Evolutionary conservation across 768 basidiomycete species (phyloP).

Genomic region (Lentinula sp.): DNA sequence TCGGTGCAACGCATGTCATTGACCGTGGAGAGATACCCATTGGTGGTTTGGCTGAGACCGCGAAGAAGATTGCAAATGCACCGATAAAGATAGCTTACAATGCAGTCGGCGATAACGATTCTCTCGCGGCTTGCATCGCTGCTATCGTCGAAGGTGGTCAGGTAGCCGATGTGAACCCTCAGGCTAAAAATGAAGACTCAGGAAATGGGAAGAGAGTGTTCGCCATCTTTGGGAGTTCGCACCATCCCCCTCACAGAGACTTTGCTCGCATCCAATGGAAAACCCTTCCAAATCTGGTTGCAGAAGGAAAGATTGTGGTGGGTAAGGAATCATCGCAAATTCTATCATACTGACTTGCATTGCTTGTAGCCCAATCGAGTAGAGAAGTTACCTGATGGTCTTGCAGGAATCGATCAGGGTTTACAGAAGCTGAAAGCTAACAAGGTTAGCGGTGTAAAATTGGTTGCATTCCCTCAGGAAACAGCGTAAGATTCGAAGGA

Average conservation of each 20-base stretch:
- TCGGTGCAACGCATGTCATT: slow-evolving; percentile 36
- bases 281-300: not conserved
- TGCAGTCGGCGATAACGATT: not conserved
- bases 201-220: not conserved
- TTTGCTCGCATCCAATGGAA: not conserved
- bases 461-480: slow-evolving; percentile 1
- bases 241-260: not conserved
- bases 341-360: too few relatives aligned
- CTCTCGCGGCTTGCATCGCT: not conserved
- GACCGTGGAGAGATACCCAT: slow-evolving; percentile 14
- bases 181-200: not conserved
- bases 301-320: slow-evolving; percentile 1
- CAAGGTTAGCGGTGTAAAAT: slow-evolving; percentile 2
- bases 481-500: not conserved
- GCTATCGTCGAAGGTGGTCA: not conserved
- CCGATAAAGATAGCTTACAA: slow-evolving; percentile 3
- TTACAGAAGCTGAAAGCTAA: not conserved
- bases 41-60: not conserved
- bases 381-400: not conserved
- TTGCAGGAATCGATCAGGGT: slow-evolving; percentile 1
- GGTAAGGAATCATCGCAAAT: not conserved
- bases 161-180: not conserved
- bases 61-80: not conserved
- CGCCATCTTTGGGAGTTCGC: not conserved
- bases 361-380: not conserved